phyloP scores from a whole-genome alignment of 495 filamentous ascomycete genomes.

The Penicillium desertorum region DNA sequence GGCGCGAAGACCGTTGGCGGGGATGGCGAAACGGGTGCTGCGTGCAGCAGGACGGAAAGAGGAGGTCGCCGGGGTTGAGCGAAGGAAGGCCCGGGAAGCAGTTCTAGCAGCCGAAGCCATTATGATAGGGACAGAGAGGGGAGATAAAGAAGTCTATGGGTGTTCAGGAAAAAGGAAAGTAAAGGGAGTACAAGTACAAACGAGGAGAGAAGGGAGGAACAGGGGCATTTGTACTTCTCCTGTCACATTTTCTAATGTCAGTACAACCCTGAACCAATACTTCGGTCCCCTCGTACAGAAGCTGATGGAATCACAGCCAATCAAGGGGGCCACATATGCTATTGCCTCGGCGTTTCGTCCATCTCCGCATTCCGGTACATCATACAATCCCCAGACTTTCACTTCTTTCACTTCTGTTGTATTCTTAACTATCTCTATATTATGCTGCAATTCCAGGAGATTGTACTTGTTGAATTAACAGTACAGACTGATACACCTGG shows the following conservation, averaged over 20 bases:
- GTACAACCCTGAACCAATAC: constrained; percentile 12
- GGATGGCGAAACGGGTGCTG: constrained; percentile 59
- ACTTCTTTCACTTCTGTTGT: not conserved
- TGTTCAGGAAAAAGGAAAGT: constrained; percentile 13
- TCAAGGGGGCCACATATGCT: constrained; percentile 20
- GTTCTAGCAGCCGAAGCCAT: constrained; percentile 58
- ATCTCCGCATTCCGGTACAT: constrained; percentile 21
- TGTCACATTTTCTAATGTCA: not conserved
- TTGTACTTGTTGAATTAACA: not conserved
- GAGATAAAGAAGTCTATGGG: not conserved
- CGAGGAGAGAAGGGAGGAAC: constrained; percentile 22
- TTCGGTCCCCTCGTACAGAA: constrained; percentile 9
- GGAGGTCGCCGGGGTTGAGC: constrained; percentile 46
- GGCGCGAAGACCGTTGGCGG: constrained; percentile 62
- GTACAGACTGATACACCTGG: not conserved
- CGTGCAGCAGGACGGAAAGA: constrained; percentile 50
- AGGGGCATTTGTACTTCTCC: constrained; percentile 13
- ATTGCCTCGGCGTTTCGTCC: constrained; percentile 20
- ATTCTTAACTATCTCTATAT: not conserved
- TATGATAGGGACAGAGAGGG: constrained; percentile 25
- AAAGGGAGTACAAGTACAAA: constrained; percentile 19
- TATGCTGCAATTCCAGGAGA: not conserved
- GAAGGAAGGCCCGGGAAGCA: constrained; percentile 51
- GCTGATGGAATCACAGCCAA: constrained; percentile 21
- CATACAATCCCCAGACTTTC: constrained; percentile 10